Evolutionary conservation across 2,329 filamentous ascomycete species (phyloP).

Genomic region (Paramyrothecium sp.): DNA sequence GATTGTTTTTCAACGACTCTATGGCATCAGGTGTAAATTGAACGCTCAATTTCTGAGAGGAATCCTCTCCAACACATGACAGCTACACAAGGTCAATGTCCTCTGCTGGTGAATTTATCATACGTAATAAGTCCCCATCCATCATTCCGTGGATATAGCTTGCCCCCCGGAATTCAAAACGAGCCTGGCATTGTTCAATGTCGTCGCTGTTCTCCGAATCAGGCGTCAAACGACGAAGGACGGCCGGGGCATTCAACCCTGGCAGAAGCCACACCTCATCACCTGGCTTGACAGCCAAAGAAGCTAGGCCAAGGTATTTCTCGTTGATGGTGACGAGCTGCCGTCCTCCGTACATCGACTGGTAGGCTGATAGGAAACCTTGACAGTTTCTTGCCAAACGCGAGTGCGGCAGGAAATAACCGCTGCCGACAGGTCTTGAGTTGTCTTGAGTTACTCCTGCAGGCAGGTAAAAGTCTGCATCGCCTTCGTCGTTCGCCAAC

Average conservation of each 20-base stretch:
- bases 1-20: too few relatives aligned
- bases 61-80: too few relatives aligned
- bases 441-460: slow-evolving; percentile 10
- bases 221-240: slow-evolving; percentile 8
- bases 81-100: slow-evolving; percentile 10
- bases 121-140: slow-evolving; percentile 12
- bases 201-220: neutral
- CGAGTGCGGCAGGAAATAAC: slow-evolving; percentile 10
- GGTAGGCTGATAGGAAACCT: slow-evolving; percentile 14
- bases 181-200: neutral
- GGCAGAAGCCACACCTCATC: slow-evolving; percentile 22
- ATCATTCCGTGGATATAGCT: slow-evolving; percentile 20
- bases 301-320: slow-evolving; percentile 13
- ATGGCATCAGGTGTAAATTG: too few relatives aligned
- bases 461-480: slow-evolving; percentile 16
- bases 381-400: slow-evolving; percentile 12
- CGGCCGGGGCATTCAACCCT: slow-evolving; percentile 14
- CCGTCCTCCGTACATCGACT: slow-evolving; percentile 15
- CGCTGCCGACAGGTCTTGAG: slow-evolving; percentile 15
- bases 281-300: slow-evolving; percentile 9
- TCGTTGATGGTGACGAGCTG: slow-evolving; percentile 17
- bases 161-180: slow-evolving; percentile 11
- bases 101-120: slow-evolving; percentile 1
- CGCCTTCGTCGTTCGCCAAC: slow-evolving; percentile 9
- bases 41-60: too few relatives aligned